These are phyloP conservation scores for Aureobasidium sp. DNA, from an alignment of 2,329 filamentous ascomycete genomes.

Conservation along the genomic window DNA sequence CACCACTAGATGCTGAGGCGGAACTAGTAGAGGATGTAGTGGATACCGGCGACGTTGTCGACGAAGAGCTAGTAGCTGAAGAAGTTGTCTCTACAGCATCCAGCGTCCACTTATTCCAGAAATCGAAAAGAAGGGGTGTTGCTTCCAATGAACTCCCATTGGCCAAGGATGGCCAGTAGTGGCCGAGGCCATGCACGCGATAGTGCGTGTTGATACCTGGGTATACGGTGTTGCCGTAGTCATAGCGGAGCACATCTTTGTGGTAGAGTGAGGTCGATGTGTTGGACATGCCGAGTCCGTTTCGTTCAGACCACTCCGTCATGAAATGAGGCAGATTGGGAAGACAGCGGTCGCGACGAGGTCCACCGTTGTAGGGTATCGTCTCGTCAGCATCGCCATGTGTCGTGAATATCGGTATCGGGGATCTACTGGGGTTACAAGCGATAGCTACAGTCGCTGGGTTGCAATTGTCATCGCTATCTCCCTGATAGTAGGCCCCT, in stretches of 20 bases:
- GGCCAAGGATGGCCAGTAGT: constrained; percentile 44
- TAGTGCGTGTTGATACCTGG: constrained; percentile 44
- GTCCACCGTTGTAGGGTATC: constrained; percentile 46
- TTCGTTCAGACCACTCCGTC: constrained; percentile 41
- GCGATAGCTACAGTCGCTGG: constrained; percentile 26
- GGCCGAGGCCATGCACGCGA: constrained; percentile 40
- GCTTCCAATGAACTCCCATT: constrained; percentile 24
- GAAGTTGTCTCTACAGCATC: background rate
- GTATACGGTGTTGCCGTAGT: constrained; percentile 23
- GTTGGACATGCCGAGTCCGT: constrained; percentile 33
- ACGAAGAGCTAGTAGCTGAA: background rate
- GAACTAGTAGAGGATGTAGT: background rate
- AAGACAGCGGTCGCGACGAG: constrained; percentile 29
- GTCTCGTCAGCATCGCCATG: constrained; percentile 48
- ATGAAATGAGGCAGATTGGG: constrained; percentile 37
- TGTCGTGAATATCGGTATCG: constrained; percentile 48
- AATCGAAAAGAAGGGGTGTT: constrained; percentile 28
- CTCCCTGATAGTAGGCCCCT: constrained; percentile 50
- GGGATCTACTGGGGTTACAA: constrained; percentile 32
- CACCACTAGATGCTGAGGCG: background rate
- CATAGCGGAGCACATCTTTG: constrained; percentile 35
- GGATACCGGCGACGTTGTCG: constrained; percentile 21
- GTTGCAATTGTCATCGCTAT: constrained; percentile 25
- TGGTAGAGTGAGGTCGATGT: constrained; percentile 30
- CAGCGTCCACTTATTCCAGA: constrained; percentile 29